A percentile compares a stretch with the other conserved stretches of the same genome.
These are phyloP conservation scores for Tephrocybe sp. DNA, from an alignment of 768 basidiomycete species.

Conservation along the genomic window DNA sequence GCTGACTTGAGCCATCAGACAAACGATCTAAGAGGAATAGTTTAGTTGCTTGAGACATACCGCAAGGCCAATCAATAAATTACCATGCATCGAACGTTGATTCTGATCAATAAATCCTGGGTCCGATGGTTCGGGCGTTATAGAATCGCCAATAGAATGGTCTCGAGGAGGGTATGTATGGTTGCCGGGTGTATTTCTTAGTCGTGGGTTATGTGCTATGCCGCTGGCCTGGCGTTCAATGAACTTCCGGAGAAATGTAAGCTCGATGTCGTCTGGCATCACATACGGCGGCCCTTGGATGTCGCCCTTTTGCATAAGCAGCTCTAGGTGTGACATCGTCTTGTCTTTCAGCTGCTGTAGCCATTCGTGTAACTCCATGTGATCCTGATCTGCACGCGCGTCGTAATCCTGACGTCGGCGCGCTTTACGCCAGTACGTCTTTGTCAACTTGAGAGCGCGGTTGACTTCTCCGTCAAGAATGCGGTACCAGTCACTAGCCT, in stretches of 20 bases:
- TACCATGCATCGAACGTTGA: conserved; percentile 30
- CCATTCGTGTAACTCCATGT: conserved; percentile 89
- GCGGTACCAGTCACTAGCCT: conserved; percentile 82
- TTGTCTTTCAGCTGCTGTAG: conserved; percentile 85
- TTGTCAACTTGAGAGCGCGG: conserved; percentile 77
- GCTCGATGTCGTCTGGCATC: conserved; percentile 78
- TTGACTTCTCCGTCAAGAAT: conserved; percentile 76
- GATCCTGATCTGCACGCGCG: conserved; percentile 80
- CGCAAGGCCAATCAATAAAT: conserved; percentile 5
- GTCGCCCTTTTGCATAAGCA: conserved; percentile 85
- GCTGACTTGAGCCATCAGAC: conserved; percentile 37
- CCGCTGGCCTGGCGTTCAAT: conserved; percentile 76
- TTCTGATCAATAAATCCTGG: conserved; percentile 38
- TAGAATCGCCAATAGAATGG: conserved; percentile 41
- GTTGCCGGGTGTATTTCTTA: conserved; percentile 51
- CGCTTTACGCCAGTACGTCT: conserved; percentile 85
- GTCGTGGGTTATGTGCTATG: conserved; percentile 76
- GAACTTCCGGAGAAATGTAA: conserved; percentile 77
- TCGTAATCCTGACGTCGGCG: conserved; percentile 82
- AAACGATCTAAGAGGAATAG: conserved; percentile 26
- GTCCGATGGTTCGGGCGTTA: conserved; percentile 49
- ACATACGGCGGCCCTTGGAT: conserved; percentile 80
- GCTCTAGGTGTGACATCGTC: conserved; percentile 83
- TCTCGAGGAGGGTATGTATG: conserved; percentile 39
- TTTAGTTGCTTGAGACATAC: conserved; percentile 8